Base-by-base conservation (phyloP, 331 rosid genomes). In the Malus hybrid region DNA sequence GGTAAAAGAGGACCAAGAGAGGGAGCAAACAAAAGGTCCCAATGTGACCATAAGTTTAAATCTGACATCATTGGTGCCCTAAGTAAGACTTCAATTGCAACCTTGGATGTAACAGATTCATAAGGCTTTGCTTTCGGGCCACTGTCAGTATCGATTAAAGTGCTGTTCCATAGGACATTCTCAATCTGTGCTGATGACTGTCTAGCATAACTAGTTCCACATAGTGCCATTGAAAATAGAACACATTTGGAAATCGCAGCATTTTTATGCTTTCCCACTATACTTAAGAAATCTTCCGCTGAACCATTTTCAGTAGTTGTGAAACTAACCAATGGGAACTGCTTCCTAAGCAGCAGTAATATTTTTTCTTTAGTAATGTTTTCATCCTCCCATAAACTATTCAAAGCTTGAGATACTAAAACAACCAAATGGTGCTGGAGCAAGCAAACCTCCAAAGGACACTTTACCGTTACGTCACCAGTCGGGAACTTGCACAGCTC, bases 31-130 rank as follows among this genome's bases (percentile, higher is more conserved):
- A 73, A 66, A 34, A 85, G 65, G 82, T 92, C 97, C 99, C 99
- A 94, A 82, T 92, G 99, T 48, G 97, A 88, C 99, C 99, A 94
- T 77, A 79, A 78, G 87, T 88, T 87, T 78, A 94, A 79, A 80
- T 92, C 97, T 11, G 87, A 85, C 90, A 92, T 74, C 97, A 92
- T 83, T 0, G 99, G 99, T 5, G 92, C 91, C 85, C 81, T 87
- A 7, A 79, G 87, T 65, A 94, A 83, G 75, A 87, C 83, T 76
- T 86, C 84, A 71, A 90, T 74, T 69, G 97, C 99, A 67, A 86
- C 89, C 87, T 82, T 88, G 44, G 85, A 61, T 60, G 90, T 76
- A 66, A 86, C 81, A 76, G 85, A 74, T 79, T 64, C 80, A 11
- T 78, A 65, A 67, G 59, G 65, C 74, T 68, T 82, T 28, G 76